Evolutionary conservation across 2,329 filamentous ascomycete genomes (phyloP), one percentile per base, ranked within the genome.

Genomic region (Penicillium sp.): DNA sequence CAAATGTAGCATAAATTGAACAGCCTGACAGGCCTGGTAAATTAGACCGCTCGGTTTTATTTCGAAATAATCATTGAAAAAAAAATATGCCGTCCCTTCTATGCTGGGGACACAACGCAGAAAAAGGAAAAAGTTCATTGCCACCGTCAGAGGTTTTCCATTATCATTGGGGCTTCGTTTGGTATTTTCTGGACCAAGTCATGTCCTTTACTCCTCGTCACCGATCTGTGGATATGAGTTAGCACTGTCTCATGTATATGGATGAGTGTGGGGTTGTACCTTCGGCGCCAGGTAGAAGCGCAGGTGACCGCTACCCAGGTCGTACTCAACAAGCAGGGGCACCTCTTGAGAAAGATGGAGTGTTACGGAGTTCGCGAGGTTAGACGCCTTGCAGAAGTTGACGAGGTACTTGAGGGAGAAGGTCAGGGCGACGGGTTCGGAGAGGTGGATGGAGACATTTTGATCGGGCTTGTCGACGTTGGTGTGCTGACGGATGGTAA

Each of bases 341-440:
- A 99, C 93, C 78, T 99, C 94, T 76, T 92, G 92, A 49, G 93
- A 97, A 65, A 99, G 84, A 79, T 90, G 96, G 67, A 99, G 87
- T 79, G 90, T 94, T 77, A 99, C 95, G 63, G 84, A 83, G 65
- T 76, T 80, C 34, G 92, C 93, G 58, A 99, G 82, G 49, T 86
- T 87, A 60, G 91, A 89, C 29, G 95, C 95, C 82, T 99, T 99
- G 89, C 94, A 97, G 82, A 99, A 99, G 85, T 97, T 97, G 83
- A 96, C 91, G 3, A 99, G 88, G 80, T 99, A 99, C 81, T 99
- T 99, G 69, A 99, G 89, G 29, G 94, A 97, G 81, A 99, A 99
- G 46, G 93, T 97, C 60, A 99, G 85, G 31, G 90, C 84, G 57
- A 99, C 94, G 48, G 94, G 91, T 80, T 99, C 95, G 34, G 86